A percentile compares a stretch with the other conserved stretches of the same genome.
phyloP scores from a whole-genome alignment of 2,329 filamentous ascomycete genomes.

The Colletotrichum cereale region DNA sequence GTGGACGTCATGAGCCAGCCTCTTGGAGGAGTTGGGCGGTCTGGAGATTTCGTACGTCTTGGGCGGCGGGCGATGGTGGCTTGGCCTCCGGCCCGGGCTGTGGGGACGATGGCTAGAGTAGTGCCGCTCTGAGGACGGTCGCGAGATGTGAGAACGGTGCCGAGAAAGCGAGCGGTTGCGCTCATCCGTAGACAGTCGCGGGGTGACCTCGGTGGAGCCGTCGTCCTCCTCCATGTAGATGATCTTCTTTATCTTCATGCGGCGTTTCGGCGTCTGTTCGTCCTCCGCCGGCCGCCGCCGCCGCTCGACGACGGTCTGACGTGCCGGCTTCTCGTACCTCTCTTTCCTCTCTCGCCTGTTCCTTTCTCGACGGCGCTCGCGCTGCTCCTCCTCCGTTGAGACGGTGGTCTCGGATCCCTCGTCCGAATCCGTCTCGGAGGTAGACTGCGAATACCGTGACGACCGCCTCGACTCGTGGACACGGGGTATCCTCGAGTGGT shows the following conservation, averaged over 20 bases:
- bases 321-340: slow-evolving; percentile 4
- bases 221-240: slow-evolving; percentile 36
- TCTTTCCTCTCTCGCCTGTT: slow-evolving; percentile 27
- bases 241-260: slow-evolving; percentile 32
- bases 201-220: slow-evolving; percentile 21
- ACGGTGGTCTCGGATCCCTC: slow-evolving; percentile 53
- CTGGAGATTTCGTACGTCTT: slow-evolving; percentile 26
- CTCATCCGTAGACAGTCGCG: slow-evolving; percentile 27
- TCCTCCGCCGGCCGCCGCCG: slow-evolving; percentile 40
- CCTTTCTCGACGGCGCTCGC: slow-evolving; percentile 39
- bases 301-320: slow-evolving; percentile 30
- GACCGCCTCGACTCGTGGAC: slow-evolving; percentile 48
- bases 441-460: slow-evolving; percentile 47
- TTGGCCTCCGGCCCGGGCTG: slow-evolving; percentile 24
- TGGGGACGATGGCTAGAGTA: slow-evolving; percentile 27
- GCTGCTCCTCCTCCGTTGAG: slow-evolving; percentile 50
- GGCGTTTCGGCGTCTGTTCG: slow-evolving; percentile 30
- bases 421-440: slow-evolving; percentile 53
- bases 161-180: slow-evolving; percentile 29
- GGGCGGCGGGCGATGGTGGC: slow-evolving; percentile 22
- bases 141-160: slow-evolving; percentile 37
- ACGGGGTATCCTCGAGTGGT: slow-evolving; percentile 52
- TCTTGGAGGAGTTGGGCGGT: slow-evolving; percentile 31
- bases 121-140: slow-evolving; percentile 33
- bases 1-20: not conserved